These are phyloP conservation scores for Cladobotryum protrusum DNA, from an alignment of 2,329 filamentous ascomycete species.

Conservation along the genomic window DNA sequence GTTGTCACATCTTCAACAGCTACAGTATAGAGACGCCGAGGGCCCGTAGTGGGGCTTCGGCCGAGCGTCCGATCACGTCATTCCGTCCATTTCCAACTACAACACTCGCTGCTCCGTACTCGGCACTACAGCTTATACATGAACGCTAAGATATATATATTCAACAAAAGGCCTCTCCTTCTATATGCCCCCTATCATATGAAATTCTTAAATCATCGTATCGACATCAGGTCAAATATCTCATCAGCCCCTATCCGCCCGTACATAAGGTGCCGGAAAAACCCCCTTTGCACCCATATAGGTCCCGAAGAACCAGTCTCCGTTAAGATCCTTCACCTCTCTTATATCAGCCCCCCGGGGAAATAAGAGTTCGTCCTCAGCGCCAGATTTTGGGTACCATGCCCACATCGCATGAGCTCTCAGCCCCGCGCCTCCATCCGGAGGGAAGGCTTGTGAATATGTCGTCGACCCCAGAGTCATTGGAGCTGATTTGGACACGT, in stretches of 20 bases:
- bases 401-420: slow-evolving; percentile 63
- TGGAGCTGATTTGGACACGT: slow-evolving; percentile 43
- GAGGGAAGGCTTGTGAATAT: slow-evolving; percentile 50
- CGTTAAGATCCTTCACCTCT: slow-evolving; percentile 82
- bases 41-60: slow-evolving; percentile 8
- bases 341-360: slow-evolving; percentile 75
- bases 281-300: slow-evolving; percentile 76
- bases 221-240: not conserved
- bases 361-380: slow-evolving; percentile 73
- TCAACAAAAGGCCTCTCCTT: not conserved
- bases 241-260: slow-evolving; percentile 26
- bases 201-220: not conserved
- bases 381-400: slow-evolving; percentile 63
- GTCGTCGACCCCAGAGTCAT: slow-evolving; percentile 21
- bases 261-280: slow-evolving; percentile 75
- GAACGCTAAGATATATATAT: not conserved
- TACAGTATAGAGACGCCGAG: slow-evolving; percentile 4
- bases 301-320: slow-evolving; percentile 81
- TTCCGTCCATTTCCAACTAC: slow-evolving; percentile 10
- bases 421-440: slow-evolving; percentile 66
- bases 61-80: slow-evolving; percentile 16
- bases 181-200: not conserved
- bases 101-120: not conserved
- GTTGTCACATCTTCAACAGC: not conserved
- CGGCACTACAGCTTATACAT: not conserved